A percentile compares a stretch with the other conserved stretches of the same genome.
Evolutionary conservation across 164 flowering plant species (phyloP).

Genomic region (Cinnamomum micranthum): DNA sequence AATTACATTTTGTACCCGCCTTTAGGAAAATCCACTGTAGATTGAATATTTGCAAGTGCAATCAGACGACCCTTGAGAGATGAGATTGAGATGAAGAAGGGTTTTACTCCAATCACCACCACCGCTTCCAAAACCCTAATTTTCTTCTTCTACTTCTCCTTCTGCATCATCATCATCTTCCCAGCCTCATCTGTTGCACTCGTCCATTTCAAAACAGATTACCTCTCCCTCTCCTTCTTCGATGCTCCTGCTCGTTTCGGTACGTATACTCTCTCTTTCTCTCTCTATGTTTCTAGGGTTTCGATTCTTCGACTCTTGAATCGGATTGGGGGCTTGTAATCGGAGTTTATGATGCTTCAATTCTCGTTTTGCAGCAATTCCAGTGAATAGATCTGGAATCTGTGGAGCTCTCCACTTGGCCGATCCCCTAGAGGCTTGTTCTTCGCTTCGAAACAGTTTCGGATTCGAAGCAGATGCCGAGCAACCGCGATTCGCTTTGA

Average conservation of each 20-base stretch:
- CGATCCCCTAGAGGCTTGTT: slow-evolving; percentile 53
- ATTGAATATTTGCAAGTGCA: not conserved
- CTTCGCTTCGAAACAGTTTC: slow-evolving; percentile 20
- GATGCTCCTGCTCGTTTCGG: slow-evolving; percentile 52
- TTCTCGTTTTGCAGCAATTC: slow-evolving; percentile 28
- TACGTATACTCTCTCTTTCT: slow-evolving; percentile 10
- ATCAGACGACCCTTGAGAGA: not conserved
- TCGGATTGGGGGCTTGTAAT: not conserved
- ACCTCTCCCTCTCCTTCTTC: slow-evolving; percentile 31
- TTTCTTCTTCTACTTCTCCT: not conserved
- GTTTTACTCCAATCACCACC: not conserved
- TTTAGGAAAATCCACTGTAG: not conserved
- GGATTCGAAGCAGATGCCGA: slow-evolving; percentile 8
- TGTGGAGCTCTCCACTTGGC: slow-evolving; percentile 50
- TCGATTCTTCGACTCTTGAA: not conserved
- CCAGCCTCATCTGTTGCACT: slow-evolving; percentile 20
- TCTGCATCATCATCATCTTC: slow-evolving; percentile 5
- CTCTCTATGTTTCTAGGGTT: not conserved
- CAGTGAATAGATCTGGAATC: slow-evolving; percentile 28
- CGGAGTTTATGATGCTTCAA: not conserved
- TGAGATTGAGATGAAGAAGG: not conserved
- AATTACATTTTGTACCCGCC: not conserved
- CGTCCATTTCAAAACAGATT: slow-evolving; percentile 24
- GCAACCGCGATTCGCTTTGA: slow-evolving; percentile 32
- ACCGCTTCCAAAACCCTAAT: not conserved